These are phyloP conservation scores for Alternaria triticimaculans DNA, from an alignment of 2,329 filamentous ascomycete species.

Conservation along the genomic window DNA sequence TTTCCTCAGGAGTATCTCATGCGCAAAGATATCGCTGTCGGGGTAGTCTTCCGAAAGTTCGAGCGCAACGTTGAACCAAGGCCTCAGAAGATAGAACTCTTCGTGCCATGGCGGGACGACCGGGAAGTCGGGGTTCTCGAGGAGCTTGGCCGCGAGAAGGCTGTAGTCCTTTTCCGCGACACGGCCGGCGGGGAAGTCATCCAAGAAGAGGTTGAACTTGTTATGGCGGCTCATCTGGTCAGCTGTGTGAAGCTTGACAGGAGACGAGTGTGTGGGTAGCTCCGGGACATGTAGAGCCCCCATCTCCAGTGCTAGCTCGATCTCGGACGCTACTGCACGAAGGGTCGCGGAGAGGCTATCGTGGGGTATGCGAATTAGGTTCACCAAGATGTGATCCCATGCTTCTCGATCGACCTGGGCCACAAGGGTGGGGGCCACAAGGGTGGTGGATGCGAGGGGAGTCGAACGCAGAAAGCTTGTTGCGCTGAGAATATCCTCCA, in stretches of 20 bases:
- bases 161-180: not conserved
- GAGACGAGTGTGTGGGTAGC: not conserved
- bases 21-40: not conserved
- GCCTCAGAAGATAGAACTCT: not conserved
- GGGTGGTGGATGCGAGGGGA: not conserved
- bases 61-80: not conserved
- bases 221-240: not conserved
- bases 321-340: not conserved
- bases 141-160: not conserved
- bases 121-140: not conserved
- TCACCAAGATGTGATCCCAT: not conserved
- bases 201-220: conserved; percentile 48
- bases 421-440: not conserved
- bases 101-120: not conserved
- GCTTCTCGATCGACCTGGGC: not conserved
- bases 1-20: not conserved
- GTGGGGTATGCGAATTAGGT: not conserved
- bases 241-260: not conserved
- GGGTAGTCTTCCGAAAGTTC: not conserved
- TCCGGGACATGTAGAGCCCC: not conserved
- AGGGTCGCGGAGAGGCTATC: not conserved
- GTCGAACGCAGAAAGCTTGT: not conserved
- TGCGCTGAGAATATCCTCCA: not conserved
- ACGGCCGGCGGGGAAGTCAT: conserved; percentile 57
- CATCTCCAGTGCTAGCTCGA: not conserved